These are phyloP conservation scores for Taphrina wiesneri DNA, from an alignment of 1,139 yeast species.

Conservation along the genomic window DNA sequence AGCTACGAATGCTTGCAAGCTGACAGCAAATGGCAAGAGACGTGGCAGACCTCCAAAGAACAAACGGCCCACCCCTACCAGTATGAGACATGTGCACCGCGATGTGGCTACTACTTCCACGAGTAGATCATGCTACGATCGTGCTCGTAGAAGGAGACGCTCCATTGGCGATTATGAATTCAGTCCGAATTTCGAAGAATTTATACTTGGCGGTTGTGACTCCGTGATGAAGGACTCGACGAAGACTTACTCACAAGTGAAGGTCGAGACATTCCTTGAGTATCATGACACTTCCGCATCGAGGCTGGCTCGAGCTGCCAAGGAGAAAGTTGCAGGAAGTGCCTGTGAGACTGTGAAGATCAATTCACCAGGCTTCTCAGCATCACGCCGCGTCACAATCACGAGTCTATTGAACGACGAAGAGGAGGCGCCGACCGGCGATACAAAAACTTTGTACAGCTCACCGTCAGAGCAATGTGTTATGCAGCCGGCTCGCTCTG, in stretches of 20 bases:
- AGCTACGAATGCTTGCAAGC: not conserved
- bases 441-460: not conserved
- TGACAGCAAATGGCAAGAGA: constrained; percentile 2
- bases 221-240: not conserved
- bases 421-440: not conserved
- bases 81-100: not conserved
- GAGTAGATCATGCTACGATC: not conserved
- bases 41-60: constrained; percentile 5
- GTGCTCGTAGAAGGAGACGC: not conserved
- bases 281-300: no score
- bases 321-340: not conserved
- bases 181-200: constrained; percentile 7
- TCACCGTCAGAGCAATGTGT: not conserved
- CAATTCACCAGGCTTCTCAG: no score
- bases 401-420: not conserved
- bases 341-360: no score
- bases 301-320: not conserved
- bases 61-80: not conserved
- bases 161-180: constrained; percentile 18
- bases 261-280: not conserved
- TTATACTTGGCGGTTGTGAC: not conserved
- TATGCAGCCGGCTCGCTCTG: not conserved
- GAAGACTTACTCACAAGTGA: not conserved
- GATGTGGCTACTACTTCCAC: not conserved
- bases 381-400: not conserved